phyloP scores from a whole-genome alignment of 2,329 filamentous ascomycete species.

The Dactylellina leptospora region DNA sequence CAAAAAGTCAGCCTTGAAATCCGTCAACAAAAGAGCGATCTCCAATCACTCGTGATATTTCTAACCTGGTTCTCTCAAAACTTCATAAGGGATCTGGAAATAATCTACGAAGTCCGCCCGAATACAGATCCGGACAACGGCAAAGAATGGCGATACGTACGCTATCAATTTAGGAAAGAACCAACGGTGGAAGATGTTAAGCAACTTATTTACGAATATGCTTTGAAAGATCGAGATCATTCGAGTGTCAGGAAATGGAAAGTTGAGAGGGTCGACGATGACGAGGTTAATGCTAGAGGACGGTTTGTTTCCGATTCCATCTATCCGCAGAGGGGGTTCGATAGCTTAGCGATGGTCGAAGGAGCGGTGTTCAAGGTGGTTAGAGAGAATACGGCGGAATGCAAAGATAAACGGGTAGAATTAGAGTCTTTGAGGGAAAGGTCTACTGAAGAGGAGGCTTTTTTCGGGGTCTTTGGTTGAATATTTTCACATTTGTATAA shows the following conservation, averaged over 20 bases:
- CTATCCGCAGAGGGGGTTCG: background rate
- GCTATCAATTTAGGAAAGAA: background rate
- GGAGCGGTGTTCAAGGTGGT: conserved; percentile 29
- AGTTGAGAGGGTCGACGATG: conserved; percentile 7
- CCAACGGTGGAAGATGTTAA: conserved; percentile 16
- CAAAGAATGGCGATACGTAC: background rate
- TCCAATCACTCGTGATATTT: background rate
- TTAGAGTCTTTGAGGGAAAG: conserved; percentile 8
- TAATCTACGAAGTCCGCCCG: conserved; percentile 9
- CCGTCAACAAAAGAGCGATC: background rate
- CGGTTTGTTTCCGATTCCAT: conserved; percentile 5
- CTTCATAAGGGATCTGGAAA: conserved; percentile 19
- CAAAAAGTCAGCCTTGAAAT: conserved; percentile 20
- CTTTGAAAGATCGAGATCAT: background rate
- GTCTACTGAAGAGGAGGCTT: conserved; percentile 12
- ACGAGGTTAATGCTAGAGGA: conserved; percentile 24
- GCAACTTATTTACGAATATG: conserved; percentile 11
- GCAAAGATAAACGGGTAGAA: background rate
- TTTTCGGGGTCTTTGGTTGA: no score
- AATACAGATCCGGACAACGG: background rate
- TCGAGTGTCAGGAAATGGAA: conserved; percentile 10
- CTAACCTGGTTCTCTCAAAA: conserved; percentile 17
- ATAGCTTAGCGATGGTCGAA: conserved; percentile 14
- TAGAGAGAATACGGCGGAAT: background rate
- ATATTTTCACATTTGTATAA: no score